Conservation (phyloP, 225 moss, liverwort and hornwort genomes). For the Physcomitrium patens region DNA sequence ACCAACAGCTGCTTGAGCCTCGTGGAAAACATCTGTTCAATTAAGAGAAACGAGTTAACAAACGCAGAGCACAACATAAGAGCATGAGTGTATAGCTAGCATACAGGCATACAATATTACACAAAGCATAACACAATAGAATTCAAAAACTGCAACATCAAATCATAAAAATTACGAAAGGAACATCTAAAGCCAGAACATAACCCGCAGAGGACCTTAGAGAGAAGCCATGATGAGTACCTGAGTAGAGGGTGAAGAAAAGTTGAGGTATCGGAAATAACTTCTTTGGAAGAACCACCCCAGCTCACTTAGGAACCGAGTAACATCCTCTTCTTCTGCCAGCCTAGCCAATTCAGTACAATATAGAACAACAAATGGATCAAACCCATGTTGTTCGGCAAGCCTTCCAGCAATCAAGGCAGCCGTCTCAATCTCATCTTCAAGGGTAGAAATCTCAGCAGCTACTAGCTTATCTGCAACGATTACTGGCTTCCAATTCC, state of each 20-base stretch:
- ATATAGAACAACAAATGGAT: constrained; percentile 37
- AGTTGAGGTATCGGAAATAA: constrained; percentile 28
- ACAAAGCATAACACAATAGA: not conserved
- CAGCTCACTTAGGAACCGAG: constrained; percentile 72
- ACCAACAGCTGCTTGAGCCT: constrained; percentile 61
- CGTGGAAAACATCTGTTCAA: constrained; percentile 30
- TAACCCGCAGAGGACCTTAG: not conserved
- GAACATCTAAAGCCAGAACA: not conserved
- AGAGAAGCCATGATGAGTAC: constrained; percentile 20
- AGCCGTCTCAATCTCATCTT: constrained; percentile 66
- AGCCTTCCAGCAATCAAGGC: constrained; percentile 41
- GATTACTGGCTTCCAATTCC: constrained; percentile 70
- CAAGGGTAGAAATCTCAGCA: constrained; percentile 72
- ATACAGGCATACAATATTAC: not conserved
- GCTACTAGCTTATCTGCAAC: constrained; percentile 71
- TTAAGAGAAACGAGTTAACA: not conserved
- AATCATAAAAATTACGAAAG: too few species aligned
- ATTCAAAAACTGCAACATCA: too few species aligned
- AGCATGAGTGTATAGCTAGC: not conserved
- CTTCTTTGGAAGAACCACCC: constrained; percentile 89
- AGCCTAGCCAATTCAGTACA: constrained; percentile 47
- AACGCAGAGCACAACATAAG: not conserved
- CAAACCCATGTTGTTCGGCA: constrained; percentile 37
- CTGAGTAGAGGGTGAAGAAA: constrained; percentile 16
- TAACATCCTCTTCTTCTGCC: constrained; percentile 60